Base-by-base conservation (phyloP, 352 stramenopile species). In the Pythium pyrilobum region DNA sequence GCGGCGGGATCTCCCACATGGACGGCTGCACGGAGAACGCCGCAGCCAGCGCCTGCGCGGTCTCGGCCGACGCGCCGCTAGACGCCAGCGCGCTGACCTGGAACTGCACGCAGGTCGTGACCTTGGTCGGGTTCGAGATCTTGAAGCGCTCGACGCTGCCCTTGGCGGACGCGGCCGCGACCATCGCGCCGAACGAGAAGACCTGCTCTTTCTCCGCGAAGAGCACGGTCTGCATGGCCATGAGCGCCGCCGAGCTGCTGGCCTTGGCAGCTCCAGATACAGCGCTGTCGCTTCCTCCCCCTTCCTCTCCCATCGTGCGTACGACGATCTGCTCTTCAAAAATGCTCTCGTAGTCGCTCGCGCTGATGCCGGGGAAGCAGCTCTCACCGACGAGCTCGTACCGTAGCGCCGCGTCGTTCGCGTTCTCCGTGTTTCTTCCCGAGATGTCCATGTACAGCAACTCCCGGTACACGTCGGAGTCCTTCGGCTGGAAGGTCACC, bases 271-370 rank as follows among this genome's bases (percentile, higher is more conserved):
- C 10, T 28, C 47, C 23, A 44, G n/a, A 13, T 6, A 12, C 13
- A 16, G 18, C 46, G 13, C 58, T 47, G 1, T 81, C 71, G 3
- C 85, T 54, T 12, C 5, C 13, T 15, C n/a, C 28, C 29, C 20
- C 47, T 40, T 16, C 29, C 20, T 39, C 40, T 1, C 69, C 73
- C 34, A 97, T 66, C 0, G 80, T 85, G 3, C 66, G 73, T 37
- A 98, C 74, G 18, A 98, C 89, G 7, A 86, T 91, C 57, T 98
- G 94, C 69, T 98, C 94, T 61, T 98, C 94, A 50, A 98, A 98
- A 45, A 98, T 97, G 34, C 67, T 85, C 23, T 96, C 74, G 34
- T 72, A 96, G 50, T 98, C 85, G 11, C 59, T 77, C 6, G 74
- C 87, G 34, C 83, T 82, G 60, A 98, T 97, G 1, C 80, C 87